Evolutionary conservation across 2,329 filamentous ascomycete species (phyloP).

Genomic region (Neopestalotiopsis sp.): DNA sequence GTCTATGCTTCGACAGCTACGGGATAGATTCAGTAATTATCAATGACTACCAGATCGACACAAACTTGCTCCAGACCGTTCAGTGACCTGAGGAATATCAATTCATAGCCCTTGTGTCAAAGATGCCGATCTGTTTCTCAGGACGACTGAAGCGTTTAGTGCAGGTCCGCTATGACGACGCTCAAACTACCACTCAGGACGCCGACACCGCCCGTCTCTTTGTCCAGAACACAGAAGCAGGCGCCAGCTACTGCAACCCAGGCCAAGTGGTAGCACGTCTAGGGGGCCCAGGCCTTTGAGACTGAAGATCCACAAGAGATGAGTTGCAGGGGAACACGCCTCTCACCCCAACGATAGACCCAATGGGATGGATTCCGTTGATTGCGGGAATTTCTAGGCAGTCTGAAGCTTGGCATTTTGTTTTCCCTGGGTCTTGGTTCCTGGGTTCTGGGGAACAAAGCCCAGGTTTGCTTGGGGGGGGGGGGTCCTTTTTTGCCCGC

Average conservation of each 20-base stretch:
- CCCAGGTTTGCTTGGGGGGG: neutral
- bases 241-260: neutral
- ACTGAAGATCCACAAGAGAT: neutral
- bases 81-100: neutral
- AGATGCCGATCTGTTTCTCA: neutral
- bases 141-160: neutral
- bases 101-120: neutral
- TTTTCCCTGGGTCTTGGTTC: neutral
- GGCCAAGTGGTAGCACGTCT: neutral
- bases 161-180: neutral
- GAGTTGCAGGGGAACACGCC: neutral
- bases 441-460: neutral
- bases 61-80: neutral
- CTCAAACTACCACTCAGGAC: neutral
- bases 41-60: neutral
- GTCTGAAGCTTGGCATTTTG: neutral
- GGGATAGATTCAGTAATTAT: too few relatives aligned
- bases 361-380: neutral
- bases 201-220: neutral
- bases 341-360: neutral
- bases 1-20: too few relatives aligned
- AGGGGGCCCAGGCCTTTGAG: neutral
- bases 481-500: neutral
- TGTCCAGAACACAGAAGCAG: neutral
- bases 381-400: neutral